A percentile compares a stretch with the other conserved stretches of the same genome.
phyloP scores from a whole-genome alignment of 495 filamentous ascomycete species.

The Hypoxylon lienhwacheense region DNA sequence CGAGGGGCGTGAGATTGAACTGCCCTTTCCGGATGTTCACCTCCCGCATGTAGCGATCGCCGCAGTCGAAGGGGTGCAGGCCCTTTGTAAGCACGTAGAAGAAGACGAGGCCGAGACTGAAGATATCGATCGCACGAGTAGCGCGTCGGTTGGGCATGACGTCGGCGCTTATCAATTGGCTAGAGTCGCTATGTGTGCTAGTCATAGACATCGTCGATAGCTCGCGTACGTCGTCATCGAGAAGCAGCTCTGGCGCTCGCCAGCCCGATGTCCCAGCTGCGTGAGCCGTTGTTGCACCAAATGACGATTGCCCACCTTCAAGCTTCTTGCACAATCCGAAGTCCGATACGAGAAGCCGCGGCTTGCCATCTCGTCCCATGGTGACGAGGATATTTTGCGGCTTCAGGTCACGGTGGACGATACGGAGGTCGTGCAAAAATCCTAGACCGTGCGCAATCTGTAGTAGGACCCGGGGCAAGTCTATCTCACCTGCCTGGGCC shows the following conservation, averaged over 20 bases:
- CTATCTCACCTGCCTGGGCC: conserved; percentile 55
- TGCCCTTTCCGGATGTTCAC: conserved; percentile 91
- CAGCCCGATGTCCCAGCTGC: conserved; percentile 93
- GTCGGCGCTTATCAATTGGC: conserved; percentile 42
- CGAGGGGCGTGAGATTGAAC: conserved; percentile 70
- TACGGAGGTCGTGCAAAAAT: conserved; percentile 87
- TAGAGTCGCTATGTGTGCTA: conserved; percentile 52
- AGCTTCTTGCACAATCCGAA: conserved; percentile 98
- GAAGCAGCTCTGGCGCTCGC: conserved; percentile 91
- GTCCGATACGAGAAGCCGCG: conserved; percentile 89
- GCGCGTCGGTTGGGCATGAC: conserved; percentile 71
- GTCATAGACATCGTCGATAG: conserved; percentile 38
- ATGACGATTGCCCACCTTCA: conserved; percentile 92
- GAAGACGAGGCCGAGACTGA: conserved; percentile 93
- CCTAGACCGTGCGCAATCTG: conserved; percentile 86
- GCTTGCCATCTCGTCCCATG: conserved; percentile 59
- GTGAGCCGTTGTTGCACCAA: conserved; percentile 90
- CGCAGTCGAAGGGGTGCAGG: conserved; percentile 90
- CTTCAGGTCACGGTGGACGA: conserved; percentile 96
- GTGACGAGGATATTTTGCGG: conserved; percentile 93
- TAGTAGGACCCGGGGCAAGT: conserved; percentile 68
- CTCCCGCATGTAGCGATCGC: conserved; percentile 90
- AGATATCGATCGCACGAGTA: conserved; percentile 94
- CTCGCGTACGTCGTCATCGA: conserved; percentile 66
- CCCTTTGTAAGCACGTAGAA: conserved; percentile 93